phyloP scores from a whole-genome alignment of 345 rosid species.

The Alliaria petiolata region DNA sequence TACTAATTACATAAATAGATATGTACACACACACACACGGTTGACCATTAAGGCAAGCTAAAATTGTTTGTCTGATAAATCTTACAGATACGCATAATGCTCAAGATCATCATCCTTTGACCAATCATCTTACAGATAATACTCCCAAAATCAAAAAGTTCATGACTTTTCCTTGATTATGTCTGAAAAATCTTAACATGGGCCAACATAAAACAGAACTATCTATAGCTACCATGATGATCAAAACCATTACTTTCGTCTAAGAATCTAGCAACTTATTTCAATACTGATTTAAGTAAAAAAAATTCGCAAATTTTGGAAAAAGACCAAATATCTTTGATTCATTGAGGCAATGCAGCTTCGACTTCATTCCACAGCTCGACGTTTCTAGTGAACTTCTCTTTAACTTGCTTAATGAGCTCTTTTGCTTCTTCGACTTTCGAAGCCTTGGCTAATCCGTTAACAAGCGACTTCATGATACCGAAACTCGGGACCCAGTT shows the following conservation, averaged over 20 bases:
- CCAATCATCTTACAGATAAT: constrained; percentile 15
- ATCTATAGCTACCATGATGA: too few relatives aligned
- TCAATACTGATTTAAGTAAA: too few relatives aligned
- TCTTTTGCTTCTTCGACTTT: constrained; percentile 63
- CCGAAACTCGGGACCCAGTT: constrained; percentile 65
- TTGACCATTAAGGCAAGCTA: background rate
- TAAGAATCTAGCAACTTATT: background rate
- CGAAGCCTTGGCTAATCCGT: constrained; percentile 48
- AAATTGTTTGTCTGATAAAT: constrained; percentile 10
- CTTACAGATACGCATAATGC: background rate
- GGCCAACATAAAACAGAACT: too few relatives aligned
- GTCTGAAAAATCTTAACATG: background rate
- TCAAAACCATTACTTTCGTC: background rate
- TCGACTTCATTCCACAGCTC: constrained; percentile 80
- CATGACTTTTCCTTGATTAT: too few relatives aligned
- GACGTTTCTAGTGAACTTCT: constrained; percentile 44
- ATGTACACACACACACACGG: too few relatives aligned
- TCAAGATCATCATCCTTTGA: constrained; percentile 2
- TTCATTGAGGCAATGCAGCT: constrained; percentile 57
- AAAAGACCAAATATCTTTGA: constrained; percentile 4
- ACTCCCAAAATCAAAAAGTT: constrained; percentile 1
- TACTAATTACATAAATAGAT: background rate
- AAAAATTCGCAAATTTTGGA: background rate
- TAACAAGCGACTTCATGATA: constrained; percentile 63
- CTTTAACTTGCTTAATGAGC: constrained; percentile 50